phyloP scores from a whole-genome alignment of 768 basidiomycete genomes.

The Leccinum boreale region DNA sequence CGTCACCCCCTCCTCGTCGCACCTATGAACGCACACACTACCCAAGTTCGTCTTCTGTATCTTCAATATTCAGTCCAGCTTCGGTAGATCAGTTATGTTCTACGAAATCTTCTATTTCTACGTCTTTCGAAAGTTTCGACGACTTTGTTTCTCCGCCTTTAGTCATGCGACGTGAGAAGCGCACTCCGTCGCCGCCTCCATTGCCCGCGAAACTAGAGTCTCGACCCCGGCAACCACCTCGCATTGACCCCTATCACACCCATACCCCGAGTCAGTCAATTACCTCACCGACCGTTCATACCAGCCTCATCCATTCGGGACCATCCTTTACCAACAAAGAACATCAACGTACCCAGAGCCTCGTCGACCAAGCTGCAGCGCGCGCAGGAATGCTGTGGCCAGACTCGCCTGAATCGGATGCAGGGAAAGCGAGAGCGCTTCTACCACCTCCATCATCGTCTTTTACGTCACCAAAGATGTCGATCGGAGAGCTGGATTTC shows the following conservation, averaged over 20 bases:
- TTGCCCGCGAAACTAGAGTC: conserved; percentile 34
- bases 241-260: conserved; percentile 16
- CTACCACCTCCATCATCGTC: conserved; percentile 25
- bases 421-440: conserved; percentile 27
- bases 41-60: conserved; percentile 24
- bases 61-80: conserved; percentile 23
- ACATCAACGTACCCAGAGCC: conserved; percentile 54
- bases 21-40: conserved; percentile 23
- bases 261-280: conserved; percentile 19
- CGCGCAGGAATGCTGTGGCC: conserved; percentile 41
- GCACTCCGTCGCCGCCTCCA: conserved; percentile 47
- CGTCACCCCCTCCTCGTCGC: conserved; percentile 29
- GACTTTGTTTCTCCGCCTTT: conserved; percentile 41
- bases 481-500: conserved; percentile 2
- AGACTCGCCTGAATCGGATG: conserved; percentile 13
- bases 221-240: conserved; percentile 3
- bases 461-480: conserved; percentile 1
- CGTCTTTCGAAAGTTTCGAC: conserved; percentile 45
- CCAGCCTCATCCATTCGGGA: conserved; percentile 11
- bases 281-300: conserved; percentile 10
- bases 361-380: conserved; percentile 56
- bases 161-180: conserved; percentile 19
- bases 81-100: conserved; percentile 18
- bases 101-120: conserved; percentile 21
- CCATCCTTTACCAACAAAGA: conserved; percentile 37